Percentiles rank a stretch among this genome's conserved stretches.
Evolutionary conservation across 805 yeast genomes (phyloP).

Genomic region (Candida yuanshanica): DNA sequence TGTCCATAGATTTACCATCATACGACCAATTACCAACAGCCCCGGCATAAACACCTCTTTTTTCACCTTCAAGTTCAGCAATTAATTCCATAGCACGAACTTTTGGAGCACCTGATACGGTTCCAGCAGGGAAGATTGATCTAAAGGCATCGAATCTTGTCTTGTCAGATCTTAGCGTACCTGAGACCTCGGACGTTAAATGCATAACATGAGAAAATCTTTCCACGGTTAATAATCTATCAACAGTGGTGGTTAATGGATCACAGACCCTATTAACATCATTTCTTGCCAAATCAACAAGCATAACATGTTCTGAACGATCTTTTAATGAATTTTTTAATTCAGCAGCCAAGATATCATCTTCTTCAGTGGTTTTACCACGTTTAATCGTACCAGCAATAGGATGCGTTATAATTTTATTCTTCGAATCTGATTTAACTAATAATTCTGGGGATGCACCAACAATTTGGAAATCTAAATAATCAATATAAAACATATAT

Average conservation of each 20-base stretch:
- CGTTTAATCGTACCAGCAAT: conserved; percentile 95
- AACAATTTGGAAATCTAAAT: conserved; percentile 85
- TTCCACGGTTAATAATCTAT: conserved; percentile 82
- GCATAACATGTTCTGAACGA: conserved; percentile 97
- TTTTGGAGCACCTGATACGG: conserved; percentile 98
- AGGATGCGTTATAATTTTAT: conserved; percentile 87
- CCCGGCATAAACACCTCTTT: conserved; percentile 96
- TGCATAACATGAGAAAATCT: conserved; percentile 97
- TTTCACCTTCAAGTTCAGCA: conserved; percentile 83
- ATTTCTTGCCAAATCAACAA: conserved; percentile 95
- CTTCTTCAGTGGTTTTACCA: conserved; percentile 89
- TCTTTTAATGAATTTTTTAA: conserved; percentile 79
- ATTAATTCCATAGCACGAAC: conserved; percentile 95
- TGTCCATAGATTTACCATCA: conserved; percentile 92
- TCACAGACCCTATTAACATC: conserved; percentile 94
- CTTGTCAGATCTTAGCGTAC: conserved; percentile 76
- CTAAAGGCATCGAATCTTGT: conserved; percentile 95
- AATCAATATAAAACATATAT: conserved; percentile 89
- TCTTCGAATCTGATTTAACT: conserved; percentile 70
- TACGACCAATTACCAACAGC: conserved; percentile 99
- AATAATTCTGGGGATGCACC: conserved; percentile 97
- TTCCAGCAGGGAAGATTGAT: conserved; percentile 98
- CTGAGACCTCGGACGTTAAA: conserved; percentile 90
- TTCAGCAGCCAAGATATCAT: conserved; percentile 71
- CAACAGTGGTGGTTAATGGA: conserved; percentile 80